Evolutionary conservation across 768 basidiomycete genomes (phyloP).

Genomic region (Crepidotus variabilis): DNA sequence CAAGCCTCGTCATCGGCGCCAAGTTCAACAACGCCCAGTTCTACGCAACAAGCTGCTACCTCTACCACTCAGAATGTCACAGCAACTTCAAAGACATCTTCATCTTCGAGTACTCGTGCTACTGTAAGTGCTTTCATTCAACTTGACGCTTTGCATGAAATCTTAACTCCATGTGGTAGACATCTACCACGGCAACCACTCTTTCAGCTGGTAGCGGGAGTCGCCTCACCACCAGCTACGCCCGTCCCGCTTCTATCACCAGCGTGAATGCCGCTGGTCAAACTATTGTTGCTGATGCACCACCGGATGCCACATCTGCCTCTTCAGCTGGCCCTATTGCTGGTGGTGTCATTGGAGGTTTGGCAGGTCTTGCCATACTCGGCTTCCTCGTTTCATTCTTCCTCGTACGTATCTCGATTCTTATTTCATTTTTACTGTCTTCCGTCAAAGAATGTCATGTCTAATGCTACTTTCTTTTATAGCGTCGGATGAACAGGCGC

Average conservation of each 20-base stretch:
- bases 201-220: not conserved
- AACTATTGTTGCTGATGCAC: slow-evolving; percentile 9
- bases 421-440: too few relatives aligned
- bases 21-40: not conserved
- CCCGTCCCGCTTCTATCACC: not conserved
- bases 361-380: slow-evolving; percentile 31
- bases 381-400: slow-evolving; percentile 36
- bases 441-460: not conserved
- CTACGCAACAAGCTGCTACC: not conserved
- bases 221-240: not conserved
- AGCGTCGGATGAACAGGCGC: slow-evolving; percentile 35
- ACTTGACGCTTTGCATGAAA: not conserved
- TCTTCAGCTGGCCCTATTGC: slow-evolving; percentile 39
- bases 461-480: not conserved
- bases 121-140: not conserved
- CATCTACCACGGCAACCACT: not conserved
- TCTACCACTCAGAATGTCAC: not conserved
- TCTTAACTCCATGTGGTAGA: not conserved
- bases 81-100: not conserved
- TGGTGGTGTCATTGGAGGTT: slow-evolving; percentile 35
- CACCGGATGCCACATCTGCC: slow-evolving; percentile 9
- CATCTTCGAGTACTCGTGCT: not conserved
- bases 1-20: not conserved
- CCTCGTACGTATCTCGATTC: slow-evolving; percentile 23
- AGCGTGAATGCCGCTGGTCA: slow-evolving; percentile 8